Percentiles rank a stretch among this genome's conserved stretches.
Conservation (phyloP, 2,329 filamentous ascomycete genomes). For the Seiridium cupressi region DNA sequence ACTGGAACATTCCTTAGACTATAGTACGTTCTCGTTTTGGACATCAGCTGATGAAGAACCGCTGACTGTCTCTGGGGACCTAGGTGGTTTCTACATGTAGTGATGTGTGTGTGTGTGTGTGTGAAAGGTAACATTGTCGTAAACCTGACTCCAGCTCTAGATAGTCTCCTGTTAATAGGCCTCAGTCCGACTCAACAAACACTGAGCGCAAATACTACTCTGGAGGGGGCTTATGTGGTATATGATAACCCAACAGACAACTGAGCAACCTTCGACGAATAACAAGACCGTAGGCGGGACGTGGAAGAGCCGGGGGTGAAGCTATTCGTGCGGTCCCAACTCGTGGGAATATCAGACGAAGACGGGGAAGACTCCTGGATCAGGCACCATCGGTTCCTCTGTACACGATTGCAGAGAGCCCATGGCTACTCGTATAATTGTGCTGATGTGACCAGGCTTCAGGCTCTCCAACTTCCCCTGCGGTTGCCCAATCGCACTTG, state of each 20-base stretch:
- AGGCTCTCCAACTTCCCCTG: background rate
- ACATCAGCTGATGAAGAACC: background rate
- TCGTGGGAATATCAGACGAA: background rate
- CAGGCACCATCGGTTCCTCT: background rate
- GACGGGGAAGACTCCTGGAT: background rate
- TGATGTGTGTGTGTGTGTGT: background rate
- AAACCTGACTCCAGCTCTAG: background rate
- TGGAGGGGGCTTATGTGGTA: background rate
- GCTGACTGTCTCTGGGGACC: background rate
- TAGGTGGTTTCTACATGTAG: background rate
- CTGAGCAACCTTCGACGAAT: background rate
- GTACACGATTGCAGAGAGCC: background rate
- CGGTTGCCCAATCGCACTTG: background rate
- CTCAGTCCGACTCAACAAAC: background rate
- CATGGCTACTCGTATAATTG: background rate
- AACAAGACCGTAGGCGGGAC: background rate
- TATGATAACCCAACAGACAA: background rate
- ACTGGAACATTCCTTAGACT: background rate
- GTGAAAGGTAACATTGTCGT: background rate
- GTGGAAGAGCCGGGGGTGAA: background rate
- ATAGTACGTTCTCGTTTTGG: background rate
- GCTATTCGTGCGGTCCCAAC: background rate
- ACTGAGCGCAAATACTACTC: background rate
- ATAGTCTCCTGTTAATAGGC: background rate
- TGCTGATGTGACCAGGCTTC: background rate